Evolutionary conservation across 2,329 filamentous ascomycete species (phyloP), one percentile per base, ranked within the genome.

Genomic region (Pyrenochaeta sp.): DNA sequence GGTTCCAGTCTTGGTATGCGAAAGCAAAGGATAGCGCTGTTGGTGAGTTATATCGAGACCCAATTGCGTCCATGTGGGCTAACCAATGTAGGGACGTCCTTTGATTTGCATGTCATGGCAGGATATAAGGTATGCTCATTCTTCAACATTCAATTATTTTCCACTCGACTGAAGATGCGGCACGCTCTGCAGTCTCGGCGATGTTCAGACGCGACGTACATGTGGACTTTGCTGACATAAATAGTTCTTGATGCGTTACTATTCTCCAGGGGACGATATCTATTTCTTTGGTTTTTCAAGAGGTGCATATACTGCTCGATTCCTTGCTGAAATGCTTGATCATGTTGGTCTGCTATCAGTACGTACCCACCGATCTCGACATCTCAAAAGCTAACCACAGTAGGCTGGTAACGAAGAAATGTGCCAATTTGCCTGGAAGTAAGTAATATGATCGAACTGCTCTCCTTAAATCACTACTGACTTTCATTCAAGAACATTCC

Each of bases 341-440:
- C 86, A 89, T 55, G 85, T 94, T 41, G 90, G 90, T 1, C 77
- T 95, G 0, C 77, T 95, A 10, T 87, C 86, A 9, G 64, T 66
- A 48, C 57, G 59, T 43, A 22, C 7, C 10, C 7, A 30, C 9
- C 7, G 20, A 22, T 13, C 7, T 11, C 2, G 7, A 28, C 8
- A 24, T 29, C 23, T 23, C 8, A 21, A 18, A 20, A n/a, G 29
- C 10, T 38, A 26, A 30, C 15, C 6, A 15, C 37, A 29, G 3
- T 23, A 67, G 61, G 86, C 88, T 37, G 89, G 90, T 8, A 95
- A 95, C 58, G 88, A 95, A 62, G 90, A 94, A 56, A 87, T 94
- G 84, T 84, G 90, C 37, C 78, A 81, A 3, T 95, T 95, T 65
- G 89, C 88, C 0, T 94, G 89, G 89, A 91, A 88, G 65, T 65